Conservation (phyloP, 441 rosid species). For the Aleurites moluccanus region DNA sequence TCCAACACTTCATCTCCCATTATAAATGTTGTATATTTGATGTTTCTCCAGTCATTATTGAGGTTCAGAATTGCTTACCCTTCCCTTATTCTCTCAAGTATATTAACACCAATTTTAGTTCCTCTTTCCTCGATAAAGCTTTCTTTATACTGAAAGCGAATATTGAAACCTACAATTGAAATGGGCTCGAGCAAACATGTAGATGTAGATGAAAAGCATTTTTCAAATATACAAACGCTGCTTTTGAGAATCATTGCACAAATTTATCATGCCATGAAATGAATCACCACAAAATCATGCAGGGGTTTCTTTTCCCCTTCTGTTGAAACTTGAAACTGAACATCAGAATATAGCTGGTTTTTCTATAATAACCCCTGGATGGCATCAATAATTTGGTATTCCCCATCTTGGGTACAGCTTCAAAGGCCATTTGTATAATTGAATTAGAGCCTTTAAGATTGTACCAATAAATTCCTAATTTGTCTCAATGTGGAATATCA, state of each 20-base stretch:
- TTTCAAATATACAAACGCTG: neutral
- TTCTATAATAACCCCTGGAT: no score
- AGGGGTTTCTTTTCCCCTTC: neutral
- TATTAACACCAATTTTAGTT: neutral
- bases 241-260: neutral
- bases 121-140: neutral
- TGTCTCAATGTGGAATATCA: no score
- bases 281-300: neutral
- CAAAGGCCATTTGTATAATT: neutral
- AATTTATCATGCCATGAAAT: neutral
- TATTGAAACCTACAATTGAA: neutral
- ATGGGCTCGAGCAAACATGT: neutral
- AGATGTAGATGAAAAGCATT: neutral
- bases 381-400: no score
- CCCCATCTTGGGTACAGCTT: neutral
- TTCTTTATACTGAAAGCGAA: neutral
- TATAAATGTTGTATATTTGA: neutral
- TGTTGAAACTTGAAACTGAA: neutral
- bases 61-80: neutral
- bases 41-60: neutral
- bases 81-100: neutral
- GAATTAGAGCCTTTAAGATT: neutral
- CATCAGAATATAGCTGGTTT: no score
- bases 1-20: neutral
- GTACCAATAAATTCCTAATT: neutral